Evolutionary conservation across 2,329 filamentous ascomycete genomes (phyloP).

Genomic region (Colletotrichum limetticola): DNA sequence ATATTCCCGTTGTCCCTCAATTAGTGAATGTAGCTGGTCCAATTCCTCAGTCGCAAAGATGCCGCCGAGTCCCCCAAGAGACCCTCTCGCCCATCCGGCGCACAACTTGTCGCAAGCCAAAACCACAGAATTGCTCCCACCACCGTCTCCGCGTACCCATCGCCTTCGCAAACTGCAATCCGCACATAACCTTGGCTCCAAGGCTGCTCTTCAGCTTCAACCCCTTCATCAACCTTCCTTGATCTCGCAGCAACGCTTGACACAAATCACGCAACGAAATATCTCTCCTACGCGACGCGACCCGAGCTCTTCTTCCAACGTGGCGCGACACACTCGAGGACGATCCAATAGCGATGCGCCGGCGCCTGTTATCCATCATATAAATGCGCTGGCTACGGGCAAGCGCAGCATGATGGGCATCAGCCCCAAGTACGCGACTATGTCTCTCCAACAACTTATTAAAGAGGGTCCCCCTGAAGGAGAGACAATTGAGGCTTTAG

Average conservation of each 20-base stretch:
- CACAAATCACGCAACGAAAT: constrained; percentile 55
- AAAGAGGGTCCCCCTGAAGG: constrained; percentile 82
- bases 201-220: constrained; percentile 52
- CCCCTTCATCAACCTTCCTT: constrained; percentile 55
- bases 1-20: constrained; percentile 6
- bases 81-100: constrained; percentile 38
- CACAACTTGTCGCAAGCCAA: constrained; percentile 39
- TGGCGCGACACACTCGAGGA: constrained; percentile 63
- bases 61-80: constrained; percentile 46
- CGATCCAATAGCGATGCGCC: constrained; percentile 81
- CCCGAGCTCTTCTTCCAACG: constrained; percentile 37
- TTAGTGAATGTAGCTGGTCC: constrained; percentile 10
- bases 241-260: constrained; percentile 71
- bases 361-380: constrained; percentile 48
- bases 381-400: constrained; percentile 47
- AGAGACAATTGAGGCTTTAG: constrained; percentile 70
- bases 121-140: constrained; percentile 60
- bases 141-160: constrained; percentile 72
- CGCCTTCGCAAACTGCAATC: constrained; percentile 81
- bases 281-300: constrained; percentile 34
- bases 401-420: constrained; percentile 45
- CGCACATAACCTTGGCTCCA: constrained; percentile 74
- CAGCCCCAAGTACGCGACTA: constrained; percentile 58
- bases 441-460: constrained; percentile 79
- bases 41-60: constrained; percentile 25